Evolutionary conservation across 306 rosid genomes (phyloP), one percentile per base, ranked within the genome.

Genomic region (Begonia loranthoides): DNA sequence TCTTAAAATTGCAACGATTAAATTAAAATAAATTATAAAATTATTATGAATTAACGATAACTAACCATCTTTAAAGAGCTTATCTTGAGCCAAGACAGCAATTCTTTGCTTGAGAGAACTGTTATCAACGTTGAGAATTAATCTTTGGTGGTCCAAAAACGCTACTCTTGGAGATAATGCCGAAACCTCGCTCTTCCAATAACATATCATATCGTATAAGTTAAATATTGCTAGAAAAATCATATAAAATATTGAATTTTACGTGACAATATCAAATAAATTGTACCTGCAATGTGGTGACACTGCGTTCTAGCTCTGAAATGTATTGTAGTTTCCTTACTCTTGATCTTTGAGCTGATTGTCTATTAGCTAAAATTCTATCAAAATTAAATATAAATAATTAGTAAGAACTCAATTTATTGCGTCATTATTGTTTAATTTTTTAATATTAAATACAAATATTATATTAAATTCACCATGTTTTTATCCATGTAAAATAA

Each of bases 31-130:
- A 19, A 19, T 4, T 19, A 19, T 19, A 19, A 19, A 19, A 19
- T 19, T 4, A 19, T 19, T 19, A 2, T 19, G 3, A 4, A 19
- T 19, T 19, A 19, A 19, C 22, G 22, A 19, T 19, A 19, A 28
- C 17, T 22, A 79, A 90, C 95, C 94, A 54, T 90, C 97, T 80
- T 90, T 90, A 71, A 90, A 90, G 71, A 90, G 72, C 83, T 82
- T 90, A 60, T 90, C 95, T 51, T 90, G 97, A 56, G 92, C 95
- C 80, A 90, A 70, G 60, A 94, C 95, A 55, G 97, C 97, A 59
- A 90, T 80, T n/a, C 95, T 67, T 77, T 90, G 95, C 78, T 90
- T 85, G 34, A 90, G 77, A 61, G 95, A 76, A 61, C 95, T 82
- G 2, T 86, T 90, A 59, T 90, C 95, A 24, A 90, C 87, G 41